A percentile compares a stretch with the other conserved stretches of the same genome.
Evolutionary conservation across 2,329 filamentous ascomycete species (phyloP).

Genomic region (Lecanicillium sp.): DNA sequence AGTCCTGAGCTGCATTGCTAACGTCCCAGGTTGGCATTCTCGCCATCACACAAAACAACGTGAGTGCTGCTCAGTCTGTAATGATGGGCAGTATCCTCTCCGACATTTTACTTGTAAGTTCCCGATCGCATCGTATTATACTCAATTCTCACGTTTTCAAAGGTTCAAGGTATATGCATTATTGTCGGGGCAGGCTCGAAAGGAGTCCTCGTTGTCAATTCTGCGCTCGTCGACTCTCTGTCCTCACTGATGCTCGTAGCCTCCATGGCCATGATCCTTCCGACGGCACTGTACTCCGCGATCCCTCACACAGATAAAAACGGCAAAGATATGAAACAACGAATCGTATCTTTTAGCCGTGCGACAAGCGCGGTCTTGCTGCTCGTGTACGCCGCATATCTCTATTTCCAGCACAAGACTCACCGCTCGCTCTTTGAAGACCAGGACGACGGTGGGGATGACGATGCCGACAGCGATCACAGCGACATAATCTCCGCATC

Average conservation of each 20-base stretch:
- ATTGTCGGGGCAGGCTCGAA: conserved; percentile 16
- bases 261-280: conserved; percentile 16
- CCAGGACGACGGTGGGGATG: conserved; percentile 2
- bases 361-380: conserved; percentile 15
- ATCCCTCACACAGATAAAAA: conserved; percentile 3
- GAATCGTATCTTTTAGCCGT: conserved; percentile 16
- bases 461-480: neutral
- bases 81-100: conserved; percentile 18
- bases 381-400: conserved; percentile 14
- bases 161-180: conserved; percentile 17
- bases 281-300: conserved; percentile 15
- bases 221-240: conserved; percentile 16
- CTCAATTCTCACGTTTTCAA: neutral
- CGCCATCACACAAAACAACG: conserved; percentile 15
- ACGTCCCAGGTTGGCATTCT: conserved; percentile 14
- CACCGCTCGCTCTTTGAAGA: conserved; percentile 15
- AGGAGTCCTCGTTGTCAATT: conserved; percentile 16
- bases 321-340: conserved; percentile 6
- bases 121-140: no score
- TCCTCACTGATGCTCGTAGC: conserved; percentile 17
- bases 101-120: conserved; percentile 16
- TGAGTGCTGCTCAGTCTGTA: conserved; percentile 15
- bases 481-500: conserved; percentile 7
- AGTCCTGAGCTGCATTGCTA: neutral
- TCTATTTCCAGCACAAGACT: conserved; percentile 17